Evolutionary conservation across 2,329 filamentous ascomycete genomes (phyloP), one percentile per base, ranked within the genome.

Genomic region (Pseudogymnoascus sp.): DNA sequence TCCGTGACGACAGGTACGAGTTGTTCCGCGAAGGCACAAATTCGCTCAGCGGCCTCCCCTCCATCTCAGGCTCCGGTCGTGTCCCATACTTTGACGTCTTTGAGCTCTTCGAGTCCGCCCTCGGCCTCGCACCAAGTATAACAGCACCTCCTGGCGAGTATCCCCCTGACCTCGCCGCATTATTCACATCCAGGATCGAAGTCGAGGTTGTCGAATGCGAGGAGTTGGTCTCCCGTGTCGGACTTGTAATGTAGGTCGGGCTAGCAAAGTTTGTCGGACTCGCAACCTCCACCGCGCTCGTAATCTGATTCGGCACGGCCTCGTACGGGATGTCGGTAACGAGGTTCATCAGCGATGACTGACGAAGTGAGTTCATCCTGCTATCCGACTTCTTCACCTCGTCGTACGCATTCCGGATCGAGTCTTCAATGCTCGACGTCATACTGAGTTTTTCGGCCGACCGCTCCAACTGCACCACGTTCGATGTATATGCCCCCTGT

Each of bases 361-460:
- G 83, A 49, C 84, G 78, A 59, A 86, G 77, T 7, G 85, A 88
- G 2, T 86, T 88, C 63, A 82, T 80, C 65, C 83, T 80, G 71
- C 85, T 90, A 71, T 89, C 88, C 70, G 80, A 83, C 67, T 84
- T 81, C 75, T 90, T 90, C 71, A 89, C 78, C 74, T 90, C 86
- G 65, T 84, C 79, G 74, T 90, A 86, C 67, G 91, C 79, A 70
- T 88, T 84, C 64, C 88, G 83, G 69, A 92, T 92, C 68, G 90
- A 88, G 77, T 89, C 84, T 69, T 89, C 88, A 70, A 92, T 89
- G 65, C 89, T 90, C 65, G 86, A 89, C 55, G 80, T 81, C 63
- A 85, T 87, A 68, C 87, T 90, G 73, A 92, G 79, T 66, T 85
- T 82, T 74, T 92, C 89, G 59, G 89, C 89, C 10, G 85, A 87